These are phyloP conservation scores for Tribonema minus DNA, from an alignment of 108 stramenopile species.

Conservation along the genomic window DNA sequence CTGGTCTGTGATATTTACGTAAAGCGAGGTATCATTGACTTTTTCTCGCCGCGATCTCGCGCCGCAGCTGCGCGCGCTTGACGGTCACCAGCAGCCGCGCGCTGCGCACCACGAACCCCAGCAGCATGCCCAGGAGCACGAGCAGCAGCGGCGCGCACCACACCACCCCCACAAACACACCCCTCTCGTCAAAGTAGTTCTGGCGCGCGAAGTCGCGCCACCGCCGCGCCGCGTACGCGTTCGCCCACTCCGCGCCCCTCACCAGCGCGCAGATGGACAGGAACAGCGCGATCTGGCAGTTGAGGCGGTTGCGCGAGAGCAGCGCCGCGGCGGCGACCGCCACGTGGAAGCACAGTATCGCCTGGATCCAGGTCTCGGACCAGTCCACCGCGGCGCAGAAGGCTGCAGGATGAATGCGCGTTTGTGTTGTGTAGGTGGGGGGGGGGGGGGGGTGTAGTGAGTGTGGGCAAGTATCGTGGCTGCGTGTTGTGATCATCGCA, in stretches of 20 bases:
- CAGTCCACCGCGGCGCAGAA: constrained; percentile 29
- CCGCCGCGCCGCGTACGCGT: constrained; percentile 10
- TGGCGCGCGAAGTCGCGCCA: constrained; percentile 37
- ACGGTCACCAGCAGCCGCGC: constrained; percentile 23
- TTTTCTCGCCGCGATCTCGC: constrained; percentile 28
- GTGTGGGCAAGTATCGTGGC: no score
- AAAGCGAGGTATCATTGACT: no score
- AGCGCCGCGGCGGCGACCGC: not conserved
- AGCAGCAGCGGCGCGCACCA: constrained; percentile 42
- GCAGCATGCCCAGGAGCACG: no score
- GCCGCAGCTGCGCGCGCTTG: constrained; percentile 7
- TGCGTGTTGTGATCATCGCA: no score
- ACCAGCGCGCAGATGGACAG: constrained; percentile 10
- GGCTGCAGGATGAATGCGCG: no score
- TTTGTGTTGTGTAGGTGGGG: no score
- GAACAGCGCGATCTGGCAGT: constrained; percentile 41
- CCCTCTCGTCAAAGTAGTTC: constrained; percentile 45
- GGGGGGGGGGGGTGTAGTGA: no score
- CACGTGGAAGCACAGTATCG: constrained; percentile 16
- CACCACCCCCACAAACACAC: constrained; percentile 47
- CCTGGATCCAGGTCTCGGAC: constrained; percentile 35
- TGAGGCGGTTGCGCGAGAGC: not conserved
- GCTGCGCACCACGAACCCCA: constrained; percentile 34
- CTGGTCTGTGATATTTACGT: no score
- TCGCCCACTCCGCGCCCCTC: constrained; percentile 34